These are phyloP conservation scores for Saturnispora silvae DNA, from an alignment of 805 yeast genomes.

Conservation along the genomic window DNA sequence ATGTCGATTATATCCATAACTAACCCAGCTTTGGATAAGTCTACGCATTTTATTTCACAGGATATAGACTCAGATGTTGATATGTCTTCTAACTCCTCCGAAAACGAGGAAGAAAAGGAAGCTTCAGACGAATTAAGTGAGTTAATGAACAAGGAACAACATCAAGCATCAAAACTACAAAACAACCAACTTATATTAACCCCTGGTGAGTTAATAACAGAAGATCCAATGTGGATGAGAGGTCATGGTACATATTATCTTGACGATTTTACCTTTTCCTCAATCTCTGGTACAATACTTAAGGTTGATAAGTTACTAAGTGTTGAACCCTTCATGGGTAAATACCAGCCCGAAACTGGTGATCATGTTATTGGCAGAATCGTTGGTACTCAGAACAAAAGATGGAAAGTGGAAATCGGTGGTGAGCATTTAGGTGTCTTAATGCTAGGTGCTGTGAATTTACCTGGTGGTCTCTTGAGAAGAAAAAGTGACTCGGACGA, in stretches of 20 bases:
- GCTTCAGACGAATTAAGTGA: constrained; percentile 15
- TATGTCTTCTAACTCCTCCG: constrained; percentile 16
- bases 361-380: constrained; percentile 93
- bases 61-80: constrained; percentile 18
- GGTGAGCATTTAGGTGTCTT: constrained; percentile 87
- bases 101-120: no score
- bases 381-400: constrained; percentile 82
- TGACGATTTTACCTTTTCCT: constrained; percentile 66
- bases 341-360: constrained; percentile 91
- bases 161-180: constrained; percentile 4
- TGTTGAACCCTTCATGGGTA: constrained; percentile 76
- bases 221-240: constrained; percentile 95
- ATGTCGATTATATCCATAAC: constrained; percentile 23
- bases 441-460: constrained; percentile 88
- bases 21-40: constrained; percentile 13
- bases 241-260: constrained; percentile 93
- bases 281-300: constrained; percentile 85
- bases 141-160: constrained; percentile 8
- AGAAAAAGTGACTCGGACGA: constrained; percentile 94
- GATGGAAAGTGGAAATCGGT: constrained; percentile 97
- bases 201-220: constrained; percentile 94
- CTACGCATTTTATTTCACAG: constrained; percentile 4
- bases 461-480: constrained; percentile 94
- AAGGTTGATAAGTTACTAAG: constrained; percentile 79
- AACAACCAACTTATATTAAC: constrained; percentile 46